A percentile compares a stretch with the other conserved stretches of the same genome.
Conservation (phyloP, 2,329 filamentous ascomycete species). For the Neofusicoccum laricinum region DNA sequence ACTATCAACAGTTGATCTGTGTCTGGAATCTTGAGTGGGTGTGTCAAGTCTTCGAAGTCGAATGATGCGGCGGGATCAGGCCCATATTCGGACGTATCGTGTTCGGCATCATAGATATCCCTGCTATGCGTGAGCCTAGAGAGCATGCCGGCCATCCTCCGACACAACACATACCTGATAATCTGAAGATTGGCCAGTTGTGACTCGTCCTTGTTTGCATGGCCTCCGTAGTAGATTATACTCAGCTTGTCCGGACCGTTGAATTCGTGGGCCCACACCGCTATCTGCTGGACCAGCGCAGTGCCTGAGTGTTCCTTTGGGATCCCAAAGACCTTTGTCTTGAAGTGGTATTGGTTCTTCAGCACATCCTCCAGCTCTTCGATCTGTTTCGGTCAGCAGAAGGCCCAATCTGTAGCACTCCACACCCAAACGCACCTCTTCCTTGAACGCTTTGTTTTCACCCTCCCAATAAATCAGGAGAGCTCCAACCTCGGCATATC, state of each 20-base stretch:
- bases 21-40: constrained; percentile 13
- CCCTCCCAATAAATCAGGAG: constrained; percentile 19
- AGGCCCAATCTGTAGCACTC: neutral
- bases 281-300: neutral
- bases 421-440: constrained; percentile 12
- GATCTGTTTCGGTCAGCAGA: too few species aligned
- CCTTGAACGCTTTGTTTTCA: constrained; percentile 18
- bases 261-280: constrained; percentile 16
- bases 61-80: too few species aligned
- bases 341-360: too few species aligned
- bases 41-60: neutral
- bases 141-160: too few species aligned
- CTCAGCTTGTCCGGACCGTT: constrained; percentile 18
- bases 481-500: constrained; percentile 20
- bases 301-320: neutral
- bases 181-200: too few species aligned
- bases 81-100: too few species aligned
- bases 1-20: constrained; percentile 19
- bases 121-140: neutral
- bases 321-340: constrained; percentile 18
- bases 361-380: too few species aligned
- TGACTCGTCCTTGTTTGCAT: constrained; percentile 2
- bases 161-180: too few species aligned
- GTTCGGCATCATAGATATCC: too few species aligned
- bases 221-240: constrained; percentile 23